Evolutionary conservation across 2,329 filamentous ascomycete species (phyloP), one percentile per base, ranked within the genome.

Genomic region (Alternaria postmessia): DNA sequence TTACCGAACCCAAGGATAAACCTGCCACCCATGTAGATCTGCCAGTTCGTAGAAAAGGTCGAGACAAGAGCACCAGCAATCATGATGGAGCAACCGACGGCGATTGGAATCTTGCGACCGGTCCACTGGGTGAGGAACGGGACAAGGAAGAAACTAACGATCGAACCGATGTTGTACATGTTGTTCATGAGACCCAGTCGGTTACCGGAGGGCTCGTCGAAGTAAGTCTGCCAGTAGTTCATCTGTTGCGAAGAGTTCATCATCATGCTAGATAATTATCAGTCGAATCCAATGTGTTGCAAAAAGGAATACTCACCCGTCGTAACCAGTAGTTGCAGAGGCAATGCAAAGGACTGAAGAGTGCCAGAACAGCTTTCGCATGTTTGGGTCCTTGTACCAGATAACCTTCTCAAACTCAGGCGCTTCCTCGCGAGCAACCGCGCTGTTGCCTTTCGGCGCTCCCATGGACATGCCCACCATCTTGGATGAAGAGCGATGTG

Each of bases 1-100:
- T 89, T 88, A 39, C 89, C 89, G 68, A 91, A 91, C 62, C 89
- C 89, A 12, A 89, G 82, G 39, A 89, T 77, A 63, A 89, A 86
- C 53, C 88, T 83, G 44, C 86, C 87, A 22, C 79, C 85, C 66
- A 87, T 81, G 67, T 86, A 89, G 82, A 87, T 65, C 42, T 68
- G 36, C 57, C 72, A 67, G 57, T 68, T 73, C 20, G 59, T 74
- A 3, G 74, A 62, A 30, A 66, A 70, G 12, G 63, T 61, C 1
- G 70, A 71, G 48, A 76, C 66, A 18, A 65, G 57, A 39, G 78
- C 81, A 60, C 81, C 82, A 24, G 80, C 60, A 64, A 81, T 71
- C 80, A 84, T 83, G 62, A 84, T 71, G 24, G 75, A 5, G 61
- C 81, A 82, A 6, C 82, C 82, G 38, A 74, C 54, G 12, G 70